Evolutionary conservation across 306 rosid genomes (phyloP), one percentile per base, ranked within the genome.

Genomic region (Sphenostylis stenocarpa): DNA sequence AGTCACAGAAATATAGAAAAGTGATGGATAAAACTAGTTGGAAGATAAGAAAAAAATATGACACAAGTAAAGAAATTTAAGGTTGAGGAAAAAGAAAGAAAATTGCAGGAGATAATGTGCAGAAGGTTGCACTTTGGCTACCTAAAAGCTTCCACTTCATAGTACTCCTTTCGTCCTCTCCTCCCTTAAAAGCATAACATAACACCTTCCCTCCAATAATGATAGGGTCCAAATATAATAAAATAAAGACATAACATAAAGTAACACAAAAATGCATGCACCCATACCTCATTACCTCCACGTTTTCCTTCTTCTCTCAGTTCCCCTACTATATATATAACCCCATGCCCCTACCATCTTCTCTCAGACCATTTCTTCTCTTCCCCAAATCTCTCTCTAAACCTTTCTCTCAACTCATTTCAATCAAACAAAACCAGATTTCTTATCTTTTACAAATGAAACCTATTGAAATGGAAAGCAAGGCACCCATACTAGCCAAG

Each of bases 401-500:
- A 19, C 0, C 6, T 45, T 16, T 55, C 82, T 77, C 80, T 31
- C 28, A 8, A 79, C 24, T 14, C 52, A 33, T 14, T 15, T 28
- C 43, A 64, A 57, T 23, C 12, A 11, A 49, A 36, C 6, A 56
- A 56, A 6, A 39, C 20, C 67, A 11, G 24, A 6, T 4, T 23
- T 56, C 1, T 24, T 9, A 23, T 24, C 28, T 38, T 6, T 2
- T 1, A 1, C n/a, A 1, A 9, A 20, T 52, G 47, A 38, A 19
- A 15, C 26, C 3, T 23, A 45, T 33, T 53, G 69, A 86, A 49
- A 87, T 90, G 95, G 95, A 86, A 17, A 70, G 26, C 10, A 90
- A 78, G 41, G 5, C 79, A 10, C 84, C 88, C 23, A 81, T 76
- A 31, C 19, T 88, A 20, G 86, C 89, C 0, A 91, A 91, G 89